Evolutionary conservation across 176 grass and related monocot genomes (phyloP), one percentile per base, ranked within the genome.

Genomic region (Typha latifolia): DNA sequence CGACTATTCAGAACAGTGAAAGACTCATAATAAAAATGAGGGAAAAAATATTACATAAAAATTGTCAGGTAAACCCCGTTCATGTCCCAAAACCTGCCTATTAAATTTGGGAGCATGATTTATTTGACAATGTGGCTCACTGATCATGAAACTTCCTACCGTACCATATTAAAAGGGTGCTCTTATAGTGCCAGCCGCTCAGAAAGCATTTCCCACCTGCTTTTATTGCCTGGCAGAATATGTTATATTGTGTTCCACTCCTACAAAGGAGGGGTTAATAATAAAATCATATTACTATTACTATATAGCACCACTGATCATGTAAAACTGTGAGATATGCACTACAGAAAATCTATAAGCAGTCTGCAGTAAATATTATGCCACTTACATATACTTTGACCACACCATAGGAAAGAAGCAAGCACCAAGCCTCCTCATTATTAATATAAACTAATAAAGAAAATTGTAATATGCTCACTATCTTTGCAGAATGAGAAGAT

Each of bases 201-300:
- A 74, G 61, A 65, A 74, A 64, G 47, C 24, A 74, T 61, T 51
- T 74, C 72, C 72, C 19, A 23, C 72, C 26, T 22, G 71, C 61
- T 64, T 74, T 68, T 57, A 63, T 64, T 65, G 23, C 72, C 72
- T 74, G 61, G 51, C 24, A 74, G 48, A 64, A 64, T 20, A 74
- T 74, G 48, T 52, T 51, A 74, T 74, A 64, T 64, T 18, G 61
- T 48, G 51, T 48, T 63, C 72, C 61, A 74, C 9, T 65, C 61
- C 62, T 74, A 64, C 48, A 49, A 74, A 74, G 61, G 62, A 49
- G 57, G 20, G n/a, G 26, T 74, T 51, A 74, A 74, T 65, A 29
- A 31, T 23, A 63, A 31, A 21, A 64, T 23, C 13, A 63, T 64
- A 74, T 52, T 32, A 74, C 3, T 9, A 34, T 51, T 19, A 1